Percentiles rank a stretch among this genome's conserved stretches.
Conservation (phyloP, 2,329 filamentous ascomycete genomes). For the Penicillium verrucosum region DNA sequence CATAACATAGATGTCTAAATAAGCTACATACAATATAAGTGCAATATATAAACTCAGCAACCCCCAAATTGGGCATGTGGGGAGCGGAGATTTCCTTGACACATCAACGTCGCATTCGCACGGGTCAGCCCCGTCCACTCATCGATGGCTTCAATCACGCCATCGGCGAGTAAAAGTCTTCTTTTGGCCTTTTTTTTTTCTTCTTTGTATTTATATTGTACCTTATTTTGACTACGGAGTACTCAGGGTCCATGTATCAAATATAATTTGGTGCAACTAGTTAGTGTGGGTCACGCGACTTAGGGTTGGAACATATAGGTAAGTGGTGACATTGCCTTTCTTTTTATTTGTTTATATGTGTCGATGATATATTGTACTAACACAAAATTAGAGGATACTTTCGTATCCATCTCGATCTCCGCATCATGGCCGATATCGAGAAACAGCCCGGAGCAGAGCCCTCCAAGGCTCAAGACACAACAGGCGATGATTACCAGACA, state of each 20-base stretch:
- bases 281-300: slow-evolving; percentile 20
- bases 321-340: slow-evolving; percentile 2
- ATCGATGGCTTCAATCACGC: slow-evolving; percentile 26
- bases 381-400: background rate
- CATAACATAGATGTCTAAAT: background rate
- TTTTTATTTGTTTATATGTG: background rate
- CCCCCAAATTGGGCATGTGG: background rate
- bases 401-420: background rate
- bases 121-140: slow-evolving; percentile 10
- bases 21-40: background rate
- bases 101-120: background rate
- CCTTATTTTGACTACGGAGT: background rate
- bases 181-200: background rate
- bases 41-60: background rate
- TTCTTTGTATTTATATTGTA: background rate
- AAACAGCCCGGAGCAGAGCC: slow-evolving; percentile 18
- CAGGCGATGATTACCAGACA: slow-evolving; percentile 8
- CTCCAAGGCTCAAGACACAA: slow-evolving; percentile 13
- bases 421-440: slow-evolving; percentile 24
- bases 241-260: background rate
- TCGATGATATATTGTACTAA: background rate
- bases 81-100: background rate
- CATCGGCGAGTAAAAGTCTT: slow-evolving; percentile 17
- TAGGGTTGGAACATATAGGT: slow-evolving; percentile 12
- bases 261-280: background rate